Evolutionary conservation across 75 land plant species (phyloP), one percentile per base, ranked within the genome.

Genomic region (Sequoia sempervirens): DNA sequence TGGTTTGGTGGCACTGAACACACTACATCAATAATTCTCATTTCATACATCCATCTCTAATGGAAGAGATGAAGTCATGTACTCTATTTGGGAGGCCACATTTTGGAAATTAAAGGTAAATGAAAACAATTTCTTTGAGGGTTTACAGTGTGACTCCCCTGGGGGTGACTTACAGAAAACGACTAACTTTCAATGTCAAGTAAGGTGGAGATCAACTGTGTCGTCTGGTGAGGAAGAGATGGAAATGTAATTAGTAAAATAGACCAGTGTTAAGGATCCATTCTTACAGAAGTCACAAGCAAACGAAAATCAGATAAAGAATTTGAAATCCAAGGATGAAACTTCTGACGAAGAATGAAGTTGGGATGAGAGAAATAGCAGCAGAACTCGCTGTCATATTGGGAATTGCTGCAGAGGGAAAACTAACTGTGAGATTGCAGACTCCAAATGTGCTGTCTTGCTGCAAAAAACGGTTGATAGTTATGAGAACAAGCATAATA

Each of bases 371-470:
- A 40, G 80, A 12, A 43, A 30, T 43, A 3, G 80, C 12, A 78
- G 80, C 80, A 45, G 80, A 78, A 41, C 2, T 78, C 4, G 12
- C 10, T 78, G 80, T n/a, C 4, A 6, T 2, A 9, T 45, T 43
- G 30, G 80, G 11, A n/a, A 30, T 10, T 78, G 43, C 80, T 41
- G 80, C 80, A n/a, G 80, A 26, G 12, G 50, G 47, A 0, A 43
- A 43, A 43, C 20, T n/a, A 45, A 32, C 14, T n/a, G 80, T 3
- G 5, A n/a, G 43, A 45, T 78, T 43, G 80, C 80, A 78, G 50
- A 43, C 80, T 78, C 50, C 80, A n/a, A 41, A 45, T 78, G 80
- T 78, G 80, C 10, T 78, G 47, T 78, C 45, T 23, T 14, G 26
- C 80, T 78, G 80, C 80, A 26, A 78, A 78, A 45, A 41, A 9